Evolutionary conservation across 2,329 filamentous ascomycete genomes (phyloP).

Genomic region (Sporothrix protearum): DNA sequence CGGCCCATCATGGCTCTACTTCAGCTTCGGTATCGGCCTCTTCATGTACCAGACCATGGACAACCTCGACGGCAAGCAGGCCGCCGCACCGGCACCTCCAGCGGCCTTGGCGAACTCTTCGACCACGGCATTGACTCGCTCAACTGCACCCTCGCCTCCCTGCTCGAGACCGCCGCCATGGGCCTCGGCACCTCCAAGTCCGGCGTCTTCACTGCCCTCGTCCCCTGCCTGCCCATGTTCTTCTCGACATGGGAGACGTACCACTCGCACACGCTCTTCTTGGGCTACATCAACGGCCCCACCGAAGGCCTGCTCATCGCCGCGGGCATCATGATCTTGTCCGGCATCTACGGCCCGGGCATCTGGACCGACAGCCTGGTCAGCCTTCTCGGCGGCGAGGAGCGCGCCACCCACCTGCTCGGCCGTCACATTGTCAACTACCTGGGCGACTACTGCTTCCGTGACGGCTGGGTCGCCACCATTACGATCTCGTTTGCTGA

Average conservation of each 20-base stretch:
- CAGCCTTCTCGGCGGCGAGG: constrained; percentile 59
- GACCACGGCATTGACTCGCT: constrained; percentile 98
- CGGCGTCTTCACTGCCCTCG: constrained; percentile 85
- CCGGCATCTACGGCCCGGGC: constrained; percentile 80
- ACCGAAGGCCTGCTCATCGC: constrained; percentile 93
- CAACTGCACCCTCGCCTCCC: constrained; percentile 89
- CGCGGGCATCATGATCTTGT: constrained; percentile 77
- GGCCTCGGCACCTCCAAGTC: constrained; percentile 78
- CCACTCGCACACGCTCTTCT: constrained; percentile 93
- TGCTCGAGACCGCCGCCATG: constrained; percentile 91
- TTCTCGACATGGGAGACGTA: constrained; percentile 99
- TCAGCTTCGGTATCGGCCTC: constrained; percentile 88
- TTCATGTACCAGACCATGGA: constrained; percentile 99
- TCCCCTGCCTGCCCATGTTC: constrained; percentile 95
- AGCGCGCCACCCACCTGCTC: constrained; percentile 24
- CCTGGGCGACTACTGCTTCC: constrained; percentile 70
- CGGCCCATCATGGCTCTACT: constrained; percentile 87
- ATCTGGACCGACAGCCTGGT: constrained; percentile 79
- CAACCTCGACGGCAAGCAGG: constrained; percentile 98
- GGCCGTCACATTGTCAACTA: constrained; percentile 53
- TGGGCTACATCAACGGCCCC: constrained; percentile 94
- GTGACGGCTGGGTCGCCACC: constrained; percentile 81
- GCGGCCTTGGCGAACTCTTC: constrained; percentile 91
- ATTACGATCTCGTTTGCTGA: constrained; percentile 62
- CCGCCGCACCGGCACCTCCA: constrained; percentile 92